Evolutionary conservation across 805 yeast genomes (phyloP).

Genomic region (Phaffomyces opuntiae): DNA sequence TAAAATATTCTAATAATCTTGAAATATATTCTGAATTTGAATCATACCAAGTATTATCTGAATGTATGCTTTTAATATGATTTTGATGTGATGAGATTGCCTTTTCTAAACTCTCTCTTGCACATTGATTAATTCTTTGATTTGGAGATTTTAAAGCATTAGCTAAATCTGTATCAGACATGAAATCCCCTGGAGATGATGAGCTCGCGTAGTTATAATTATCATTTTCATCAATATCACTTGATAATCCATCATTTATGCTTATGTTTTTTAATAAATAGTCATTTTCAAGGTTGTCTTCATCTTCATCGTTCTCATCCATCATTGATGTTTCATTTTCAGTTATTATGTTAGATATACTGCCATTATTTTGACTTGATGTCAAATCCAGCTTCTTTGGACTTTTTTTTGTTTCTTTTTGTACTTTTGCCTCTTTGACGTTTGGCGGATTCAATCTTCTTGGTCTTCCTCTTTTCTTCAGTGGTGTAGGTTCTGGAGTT

Average conservation of each 20-base stretch:
- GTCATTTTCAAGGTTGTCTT: neutral
- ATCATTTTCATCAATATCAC: slow-evolving; percentile 17
- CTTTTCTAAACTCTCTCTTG: slow-evolving; percentile 20
- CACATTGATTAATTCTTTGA: slow-evolving; percentile 12
- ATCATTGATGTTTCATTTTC: slow-evolving; percentile 3
- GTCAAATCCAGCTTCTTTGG: slow-evolving; percentile 10
- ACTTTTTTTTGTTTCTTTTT: slow-evolving; percentile 20
- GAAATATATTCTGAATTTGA: slow-evolving; percentile 36
- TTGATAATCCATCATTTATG: slow-evolving; percentile 19
- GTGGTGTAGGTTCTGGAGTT: neutral
- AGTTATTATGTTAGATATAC: neutral
- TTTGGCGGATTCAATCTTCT: slow-evolving; percentile 11
- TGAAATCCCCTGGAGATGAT: slow-evolving; percentile 47
- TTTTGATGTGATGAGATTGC: slow-evolving; percentile 15
- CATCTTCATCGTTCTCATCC: slow-evolving; percentile 10
- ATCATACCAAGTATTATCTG: slow-evolving; percentile 21
- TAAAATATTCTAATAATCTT: slow-evolving; percentile 44
- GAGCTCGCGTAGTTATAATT: slow-evolving; percentile 9
- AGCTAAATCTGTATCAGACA: slow-evolving; percentile 46
- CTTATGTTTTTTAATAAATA: neutral
- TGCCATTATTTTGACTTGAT: neutral
- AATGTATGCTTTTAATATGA: slow-evolving; percentile 5
- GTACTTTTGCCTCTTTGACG: slow-evolving; percentile 7
- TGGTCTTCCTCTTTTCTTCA: slow-evolving; percentile 24
- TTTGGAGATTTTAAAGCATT: slow-evolving; percentile 31